Percentiles rank a stretch among this genome's conserved stretches.
These are phyloP conservation scores for Fusarium sp. DNA, from an alignment of 2,329 filamentous ascomycete species.

Conservation along the genomic window DNA sequence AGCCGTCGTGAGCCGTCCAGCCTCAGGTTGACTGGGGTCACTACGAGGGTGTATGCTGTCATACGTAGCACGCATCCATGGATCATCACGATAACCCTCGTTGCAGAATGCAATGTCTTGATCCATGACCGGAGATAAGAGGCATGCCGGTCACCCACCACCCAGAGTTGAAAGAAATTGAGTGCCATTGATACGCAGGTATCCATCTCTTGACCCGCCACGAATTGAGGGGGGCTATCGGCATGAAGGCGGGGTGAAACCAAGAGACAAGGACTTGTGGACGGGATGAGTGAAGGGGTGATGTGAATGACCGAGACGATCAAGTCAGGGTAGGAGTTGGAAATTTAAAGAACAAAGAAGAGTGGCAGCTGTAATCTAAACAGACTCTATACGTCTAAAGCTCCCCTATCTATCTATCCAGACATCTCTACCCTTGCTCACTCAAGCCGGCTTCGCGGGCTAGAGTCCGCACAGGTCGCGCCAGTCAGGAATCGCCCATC, in stretches of 20 bases:
- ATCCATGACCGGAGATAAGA: not conserved
- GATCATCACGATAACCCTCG: not conserved
- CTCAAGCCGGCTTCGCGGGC: conserved; percentile 3
- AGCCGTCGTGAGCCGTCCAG: conserved; percentile 10
- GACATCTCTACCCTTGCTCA: not conserved
- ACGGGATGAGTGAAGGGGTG: not conserved
- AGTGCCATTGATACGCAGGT: not conserved
- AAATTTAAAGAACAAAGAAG: not conserved
- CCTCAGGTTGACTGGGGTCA: not conserved
- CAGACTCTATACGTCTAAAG: not conserved
- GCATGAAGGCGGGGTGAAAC: conserved; percentile 25
- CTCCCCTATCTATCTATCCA: not conserved
- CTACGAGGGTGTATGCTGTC: not conserved
- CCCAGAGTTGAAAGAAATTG: not conserved
- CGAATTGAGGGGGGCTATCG: conserved; percentile 11
- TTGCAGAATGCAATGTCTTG: conserved; percentile 1
- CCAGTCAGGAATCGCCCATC: conserved; percentile 65
- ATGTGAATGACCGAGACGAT: not conserved
- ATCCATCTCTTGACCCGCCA: not conserved
- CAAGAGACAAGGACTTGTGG: not conserved
- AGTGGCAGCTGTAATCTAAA: not conserved
- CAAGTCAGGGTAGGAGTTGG: not conserved
- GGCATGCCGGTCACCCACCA: not conserved
- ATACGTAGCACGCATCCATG: not conserved
- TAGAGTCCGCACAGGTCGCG: conserved; percentile 38